These are phyloP conservation scores for Tolypocladium tropicale DNA, from an alignment of 2,329 filamentous ascomycete genomes.

Conservation along the genomic window DNA sequence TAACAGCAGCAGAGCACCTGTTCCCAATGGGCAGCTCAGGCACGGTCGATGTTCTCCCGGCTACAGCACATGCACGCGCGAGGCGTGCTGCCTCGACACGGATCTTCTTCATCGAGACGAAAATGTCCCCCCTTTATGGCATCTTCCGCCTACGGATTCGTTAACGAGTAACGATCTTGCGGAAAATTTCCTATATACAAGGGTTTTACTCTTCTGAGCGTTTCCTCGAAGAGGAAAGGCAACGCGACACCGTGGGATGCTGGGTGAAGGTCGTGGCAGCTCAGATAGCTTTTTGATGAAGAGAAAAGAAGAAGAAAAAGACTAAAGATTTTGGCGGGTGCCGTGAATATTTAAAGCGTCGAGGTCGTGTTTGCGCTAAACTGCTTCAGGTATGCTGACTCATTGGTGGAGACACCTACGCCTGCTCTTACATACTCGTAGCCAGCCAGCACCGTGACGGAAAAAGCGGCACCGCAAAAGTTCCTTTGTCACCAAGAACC, in stretches of 20 bases:
- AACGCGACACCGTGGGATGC: slow-evolving; percentile 50
- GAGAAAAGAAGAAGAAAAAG: slow-evolving; percentile 31
- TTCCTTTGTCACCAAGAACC: no score
- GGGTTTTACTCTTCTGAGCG: slow-evolving; percentile 49
- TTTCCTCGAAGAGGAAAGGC: slow-evolving; percentile 42
- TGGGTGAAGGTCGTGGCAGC: slow-evolving; percentile 54
- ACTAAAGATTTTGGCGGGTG: slow-evolving; percentile 17
- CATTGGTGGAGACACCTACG: no score
- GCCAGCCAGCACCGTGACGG: no score
- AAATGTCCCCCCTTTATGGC: slow-evolving; percentile 52
- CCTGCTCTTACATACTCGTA: no score
- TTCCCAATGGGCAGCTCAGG: background rate
- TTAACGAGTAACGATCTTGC: slow-evolving; percentile 24
- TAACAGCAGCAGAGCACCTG: background rate
- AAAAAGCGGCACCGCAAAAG: no score
- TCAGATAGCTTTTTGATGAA: slow-evolving; percentile 56
- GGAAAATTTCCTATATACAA: slow-evolving; percentile 55
- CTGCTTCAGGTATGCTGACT: slow-evolving; percentile 2
- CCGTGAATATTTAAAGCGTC: slow-evolving; percentile 13
- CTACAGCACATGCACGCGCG: background rate
- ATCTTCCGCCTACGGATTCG: slow-evolving; percentile 38
- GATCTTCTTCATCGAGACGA: background rate
- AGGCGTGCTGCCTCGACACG: background rate
- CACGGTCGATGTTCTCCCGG: background rate
- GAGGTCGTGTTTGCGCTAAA: slow-evolving; percentile 11